phyloP scores from a whole-genome alignment of 2,329 filamentous ascomycete genomes.

The Trichoderma oligosporum region DNA sequence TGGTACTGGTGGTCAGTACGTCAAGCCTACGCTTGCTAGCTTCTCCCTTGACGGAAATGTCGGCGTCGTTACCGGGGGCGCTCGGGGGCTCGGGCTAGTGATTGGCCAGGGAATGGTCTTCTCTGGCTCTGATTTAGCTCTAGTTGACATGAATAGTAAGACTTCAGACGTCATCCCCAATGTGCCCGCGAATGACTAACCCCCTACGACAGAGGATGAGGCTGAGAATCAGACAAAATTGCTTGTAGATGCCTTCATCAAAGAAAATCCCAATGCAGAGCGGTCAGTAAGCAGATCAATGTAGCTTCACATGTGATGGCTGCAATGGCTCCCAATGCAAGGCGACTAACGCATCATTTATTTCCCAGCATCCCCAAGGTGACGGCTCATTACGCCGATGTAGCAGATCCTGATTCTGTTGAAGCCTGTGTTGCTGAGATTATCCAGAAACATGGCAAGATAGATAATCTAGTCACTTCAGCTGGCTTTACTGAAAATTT shows the following conservation, averaged over 20 bases:
- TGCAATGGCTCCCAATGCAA: not conserved
- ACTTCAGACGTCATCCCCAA: not conserved
- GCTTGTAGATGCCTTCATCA: constrained; percentile 70
- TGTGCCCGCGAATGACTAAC: not conserved
- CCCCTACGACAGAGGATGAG: constrained; percentile 64
- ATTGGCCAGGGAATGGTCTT: constrained; percentile 91
- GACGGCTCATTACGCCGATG: constrained; percentile 86
- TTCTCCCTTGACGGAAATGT: constrained; percentile 85
- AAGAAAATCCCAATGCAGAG: constrained; percentile 72
- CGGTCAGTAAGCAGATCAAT: constrained; percentile 44
- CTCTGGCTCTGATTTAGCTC: constrained; percentile 81
- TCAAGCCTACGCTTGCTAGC: constrained; percentile 77
- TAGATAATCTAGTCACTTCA: constrained; percentile 92
- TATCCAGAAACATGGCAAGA: constrained; percentile 62
- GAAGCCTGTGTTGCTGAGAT: constrained; percentile 65
- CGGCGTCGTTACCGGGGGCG: constrained; percentile 84
- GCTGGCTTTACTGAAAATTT: constrained; percentile 97
- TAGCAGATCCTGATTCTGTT: constrained; percentile 76
- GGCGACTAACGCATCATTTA: not conserved
- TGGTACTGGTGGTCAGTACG: constrained; percentile 74
- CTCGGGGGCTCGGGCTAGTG: constrained; percentile 81
- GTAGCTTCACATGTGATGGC: not conserved
- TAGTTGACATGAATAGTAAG: constrained; percentile 87
- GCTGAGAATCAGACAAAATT: constrained; percentile 71
- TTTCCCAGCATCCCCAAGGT: constrained; percentile 65